Percentiles rank a stretch among this genome's conserved stretches.
Conservation (phyloP, 805 yeast species). For the Clavispora santaluciae region DNA sequence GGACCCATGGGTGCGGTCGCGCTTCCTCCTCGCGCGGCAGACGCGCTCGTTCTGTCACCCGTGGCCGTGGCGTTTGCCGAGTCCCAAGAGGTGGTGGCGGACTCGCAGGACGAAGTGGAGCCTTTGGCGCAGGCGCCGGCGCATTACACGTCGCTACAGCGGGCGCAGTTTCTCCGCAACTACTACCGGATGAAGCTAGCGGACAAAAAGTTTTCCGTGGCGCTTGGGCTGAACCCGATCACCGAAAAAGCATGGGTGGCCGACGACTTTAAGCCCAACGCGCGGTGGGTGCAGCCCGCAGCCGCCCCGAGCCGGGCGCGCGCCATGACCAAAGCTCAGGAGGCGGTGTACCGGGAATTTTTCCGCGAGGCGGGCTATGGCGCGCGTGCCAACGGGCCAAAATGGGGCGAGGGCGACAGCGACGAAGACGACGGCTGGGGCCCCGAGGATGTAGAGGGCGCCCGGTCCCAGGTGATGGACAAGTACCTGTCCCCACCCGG, state of each 20-base stretch:
- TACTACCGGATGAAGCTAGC: constrained; percentile 21
- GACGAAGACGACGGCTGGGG: neutral
- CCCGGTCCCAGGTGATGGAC: constrained; percentile 28
- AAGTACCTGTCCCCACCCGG: constrained; percentile 38
- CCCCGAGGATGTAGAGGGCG: neutral
- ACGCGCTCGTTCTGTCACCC: neutral
- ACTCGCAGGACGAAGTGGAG: constrained; percentile 18
- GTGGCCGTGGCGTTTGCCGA: constrained; percentile 1
- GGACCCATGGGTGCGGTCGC: neutral
- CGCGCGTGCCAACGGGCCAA: constrained; percentile 10
- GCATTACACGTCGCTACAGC: constrained; percentile 29
- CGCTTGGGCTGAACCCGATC: constrained; percentile 30
- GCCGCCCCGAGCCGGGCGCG: constrained; percentile 12
- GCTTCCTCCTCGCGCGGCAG: neutral
- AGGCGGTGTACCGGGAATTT: constrained; percentile 14
- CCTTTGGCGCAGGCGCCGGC: constrained; percentile 10
- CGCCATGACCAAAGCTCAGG: constrained; percentile 19
- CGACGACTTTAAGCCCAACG: constrained; percentile 33
- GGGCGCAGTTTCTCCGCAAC: constrained; percentile 25
- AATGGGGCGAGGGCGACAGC: constrained; percentile 8
- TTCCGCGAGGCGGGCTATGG: constrained; percentile 15
- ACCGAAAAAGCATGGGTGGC: constrained; percentile 32
- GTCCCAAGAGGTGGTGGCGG: constrained; percentile 9
- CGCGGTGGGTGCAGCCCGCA: constrained; percentile 17
- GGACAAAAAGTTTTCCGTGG: constrained; percentile 19